A percentile compares a stretch with the other conserved stretches of the same genome.
Evolutionary conservation across 176 grass and related monocot species (phyloP).

Genomic region (Triticum aestivum): DNA sequence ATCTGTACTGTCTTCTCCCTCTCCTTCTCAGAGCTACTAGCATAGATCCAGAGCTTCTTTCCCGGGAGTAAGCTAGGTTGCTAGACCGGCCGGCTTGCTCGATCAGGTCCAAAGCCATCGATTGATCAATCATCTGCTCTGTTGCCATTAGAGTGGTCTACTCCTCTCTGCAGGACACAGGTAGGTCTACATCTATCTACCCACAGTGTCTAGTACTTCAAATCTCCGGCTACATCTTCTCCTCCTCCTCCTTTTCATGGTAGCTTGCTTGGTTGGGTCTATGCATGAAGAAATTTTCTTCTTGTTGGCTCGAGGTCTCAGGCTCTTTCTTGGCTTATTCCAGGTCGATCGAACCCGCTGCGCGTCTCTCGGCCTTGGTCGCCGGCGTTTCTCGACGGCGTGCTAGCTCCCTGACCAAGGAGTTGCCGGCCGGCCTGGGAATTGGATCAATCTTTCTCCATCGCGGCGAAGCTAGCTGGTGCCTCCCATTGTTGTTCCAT

Average conservation of each 20-base stretch:
- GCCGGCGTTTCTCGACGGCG: not conserved
- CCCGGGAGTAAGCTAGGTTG: constrained; percentile 15
- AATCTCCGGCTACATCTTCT: constrained; percentile 3
- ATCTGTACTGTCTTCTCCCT: constrained; percentile 34
- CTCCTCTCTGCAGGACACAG: not conserved
- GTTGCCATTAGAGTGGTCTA: not conserved
- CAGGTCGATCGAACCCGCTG: not conserved
- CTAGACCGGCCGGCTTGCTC: not conserved
- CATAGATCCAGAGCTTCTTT: constrained; percentile 30
- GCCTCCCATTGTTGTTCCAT: not conserved
- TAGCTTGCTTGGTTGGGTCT: not conserved
- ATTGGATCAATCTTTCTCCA: not conserved
- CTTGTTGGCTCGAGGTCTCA: not conserved
- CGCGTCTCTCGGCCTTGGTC: not conserved
- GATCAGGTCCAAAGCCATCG: not conserved
- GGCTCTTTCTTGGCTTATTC: not conserved
- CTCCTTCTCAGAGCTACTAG: constrained; percentile 3
- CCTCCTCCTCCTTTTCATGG: not conserved
- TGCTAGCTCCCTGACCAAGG: not conserved
- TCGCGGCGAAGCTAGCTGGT: not conserved
- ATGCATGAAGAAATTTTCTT: not conserved
- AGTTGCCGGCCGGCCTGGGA: not conserved
- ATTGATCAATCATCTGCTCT: constrained; percentile 37
- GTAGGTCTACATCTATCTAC: not conserved
- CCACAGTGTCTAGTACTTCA: not conserved